A percentile compares a stretch with the other conserved stretches of the same genome.
Evolutionary conservation across 2,329 filamentous ascomycete species (phyloP).

Genomic region (Aureobasidium sp.): DNA sequence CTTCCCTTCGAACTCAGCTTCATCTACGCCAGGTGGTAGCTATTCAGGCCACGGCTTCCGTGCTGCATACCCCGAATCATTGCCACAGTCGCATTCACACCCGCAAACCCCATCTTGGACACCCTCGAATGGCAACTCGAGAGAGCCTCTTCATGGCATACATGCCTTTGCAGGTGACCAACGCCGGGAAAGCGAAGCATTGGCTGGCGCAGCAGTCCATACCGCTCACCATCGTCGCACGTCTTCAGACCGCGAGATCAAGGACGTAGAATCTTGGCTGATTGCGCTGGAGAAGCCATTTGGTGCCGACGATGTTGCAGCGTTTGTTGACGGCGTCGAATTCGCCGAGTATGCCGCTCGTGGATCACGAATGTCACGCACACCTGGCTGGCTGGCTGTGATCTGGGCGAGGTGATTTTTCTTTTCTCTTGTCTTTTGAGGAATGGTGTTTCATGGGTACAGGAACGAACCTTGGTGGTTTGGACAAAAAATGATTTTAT

Average conservation of each 20-base stretch:
- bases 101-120: constrained; percentile 9
- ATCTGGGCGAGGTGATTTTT: neutral
- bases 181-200: constrained; percentile 13
- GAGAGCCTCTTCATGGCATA: constrained; percentile 31
- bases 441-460: neutral
- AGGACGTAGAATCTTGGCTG: constrained; percentile 30
- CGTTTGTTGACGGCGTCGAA: constrained; percentile 34
- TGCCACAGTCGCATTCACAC: constrained; percentile 8
- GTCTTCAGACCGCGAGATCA: constrained; percentile 23
- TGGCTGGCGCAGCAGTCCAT: constrained; percentile 14
- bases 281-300: constrained; percentile 31
- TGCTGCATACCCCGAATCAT: constrained; percentile 5
- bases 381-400: neutral
- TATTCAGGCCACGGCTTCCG: constrained; percentile 4
- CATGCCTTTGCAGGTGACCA: constrained; percentile 39
- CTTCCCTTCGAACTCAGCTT: neutral
- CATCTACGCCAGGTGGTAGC: neutral
- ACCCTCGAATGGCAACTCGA: neutral
- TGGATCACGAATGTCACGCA: neutral
- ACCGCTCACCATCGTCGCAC: neutral
- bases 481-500: neutral
- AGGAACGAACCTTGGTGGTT: neutral
- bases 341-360: constrained; percentile 27
- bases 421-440: neutral
- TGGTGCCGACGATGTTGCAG: constrained; percentile 35